Percentiles rank a stretch among this genome's conserved stretches.
These are phyloP conservation scores for Nakaseomyces nivariensis DNA, from an alignment of 1,139 yeast species.

Conservation along the genomic window DNA sequence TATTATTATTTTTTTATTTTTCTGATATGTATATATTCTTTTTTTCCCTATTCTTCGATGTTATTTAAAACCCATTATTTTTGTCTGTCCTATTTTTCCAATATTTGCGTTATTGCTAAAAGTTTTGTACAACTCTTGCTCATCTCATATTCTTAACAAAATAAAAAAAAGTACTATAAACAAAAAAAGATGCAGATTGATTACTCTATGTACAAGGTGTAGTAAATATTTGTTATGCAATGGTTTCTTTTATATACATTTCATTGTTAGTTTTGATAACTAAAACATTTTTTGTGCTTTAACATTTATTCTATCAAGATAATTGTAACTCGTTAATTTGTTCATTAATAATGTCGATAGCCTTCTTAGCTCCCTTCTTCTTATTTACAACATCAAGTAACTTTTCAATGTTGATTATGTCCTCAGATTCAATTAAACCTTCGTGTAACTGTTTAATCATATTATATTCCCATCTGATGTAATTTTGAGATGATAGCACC, in stretches of 20 bases:
- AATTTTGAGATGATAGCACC: constrained; percentile 54
- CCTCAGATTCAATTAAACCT: constrained; percentile 44
- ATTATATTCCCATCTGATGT: constrained; percentile 63
- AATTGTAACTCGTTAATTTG: not conserved
- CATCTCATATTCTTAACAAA: too few relatives aligned
- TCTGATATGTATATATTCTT: not conserved
- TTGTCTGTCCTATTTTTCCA: too few relatives aligned
- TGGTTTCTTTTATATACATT: not conserved
- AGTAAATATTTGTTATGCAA: not conserved
- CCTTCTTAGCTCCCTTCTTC: constrained; percentile 7
- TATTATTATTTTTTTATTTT: not conserved
- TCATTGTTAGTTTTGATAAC: too few relatives aligned
- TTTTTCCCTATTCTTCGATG: too few relatives aligned
- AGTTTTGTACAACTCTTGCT: too few relatives aligned
- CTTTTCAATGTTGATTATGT: constrained; percentile 30
- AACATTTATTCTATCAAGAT: not conserved
- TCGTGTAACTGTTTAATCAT: constrained; percentile 41
- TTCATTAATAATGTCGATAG: not conserved
- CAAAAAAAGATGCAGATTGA: not conserved
- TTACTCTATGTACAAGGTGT: too few relatives aligned
- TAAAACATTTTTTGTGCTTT: not conserved
- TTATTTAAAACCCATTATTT: too few relatives aligned
- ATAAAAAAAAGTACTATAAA: not conserved
- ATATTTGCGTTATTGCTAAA: too few relatives aligned
- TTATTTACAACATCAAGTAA: constrained; percentile 22